Base-by-base conservation (phyloP, 2,329 filamentous ascomycete genomes). In the Cytospora piceicola region DNA sequence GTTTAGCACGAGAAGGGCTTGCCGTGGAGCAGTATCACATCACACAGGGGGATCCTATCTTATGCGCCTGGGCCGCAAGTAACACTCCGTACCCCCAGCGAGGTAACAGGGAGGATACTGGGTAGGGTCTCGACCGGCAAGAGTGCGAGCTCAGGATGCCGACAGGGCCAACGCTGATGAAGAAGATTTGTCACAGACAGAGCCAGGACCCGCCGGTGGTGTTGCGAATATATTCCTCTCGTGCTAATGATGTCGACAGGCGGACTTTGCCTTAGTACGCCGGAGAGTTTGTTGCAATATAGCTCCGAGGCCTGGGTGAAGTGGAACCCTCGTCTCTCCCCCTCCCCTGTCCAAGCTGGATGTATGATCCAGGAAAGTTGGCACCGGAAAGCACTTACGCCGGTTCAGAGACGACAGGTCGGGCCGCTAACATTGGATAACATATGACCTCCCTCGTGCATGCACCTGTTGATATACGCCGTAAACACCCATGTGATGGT, bases 201-300 rank as follows among this genome's bases (percentile, higher is more conserved):
- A 61, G 39, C 56, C 57, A 61, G 51, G 63, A 60, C 57, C 63
- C 57, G 58, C 58, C 51, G 30, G 12, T 57, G 61, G 53, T 61
- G 63, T 65, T 65, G 63, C 63, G 54, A 39, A 55, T 65, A 65
- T 65, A 65, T 14, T 24, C 14, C 61, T 61, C 61, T 58, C 53
- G 32, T 42, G 54, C 22, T 8, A 49, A 49, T 29, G 42, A 56
- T 62, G 61, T 46, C 39, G 53, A 57, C 39, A 58, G 42, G 39
- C 42, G 53, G 61, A 39, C 2, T n/a, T 51, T 54, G 39, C 17
- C 32, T 42, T 63, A 22, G 15, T 51, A 29, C 30, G 42, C 29
- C 53, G 42, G 42, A 63, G 61, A 32, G 22, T 42, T 49, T 53
- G 9, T 36, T 42, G 49, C n/a, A n/a, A n/a, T n/a, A n/a, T 22